A percentile compares a stretch with the other conserved stretches of the same genome.
Conservation (phyloP, 2,329 filamentous ascomycete genomes). For the Canariomyces notabilis region DNA sequence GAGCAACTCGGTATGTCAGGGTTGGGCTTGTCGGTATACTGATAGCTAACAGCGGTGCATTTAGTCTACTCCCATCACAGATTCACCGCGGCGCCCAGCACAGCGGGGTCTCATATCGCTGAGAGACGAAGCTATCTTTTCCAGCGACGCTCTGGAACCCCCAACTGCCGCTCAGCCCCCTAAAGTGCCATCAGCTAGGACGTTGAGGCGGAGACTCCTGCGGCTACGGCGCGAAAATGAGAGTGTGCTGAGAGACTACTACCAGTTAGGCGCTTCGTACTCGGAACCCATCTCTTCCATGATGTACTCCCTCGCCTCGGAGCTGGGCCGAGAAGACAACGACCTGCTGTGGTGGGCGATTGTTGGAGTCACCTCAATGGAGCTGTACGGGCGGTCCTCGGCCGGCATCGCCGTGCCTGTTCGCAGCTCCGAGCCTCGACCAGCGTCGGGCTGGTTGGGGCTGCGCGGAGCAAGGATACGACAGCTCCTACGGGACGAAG, state of each 20-base stretch:
- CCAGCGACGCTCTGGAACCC: slow-evolving; percentile 46
- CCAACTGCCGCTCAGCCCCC: slow-evolving; percentile 55
- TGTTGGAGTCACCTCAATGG: slow-evolving; percentile 89
- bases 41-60: slow-evolving; percentile 36
- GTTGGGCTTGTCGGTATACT: slow-evolving; percentile 19
- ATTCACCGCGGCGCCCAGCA: slow-evolving; percentile 56
- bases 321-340: slow-evolving; percentile 93
- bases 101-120: slow-evolving; percentile 57
- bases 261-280: slow-evolving; percentile 81
- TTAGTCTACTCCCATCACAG: slow-evolving; percentile 61
- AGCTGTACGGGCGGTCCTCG: slow-evolving; percentile 82
- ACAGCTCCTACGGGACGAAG: slow-evolving; percentile 85
- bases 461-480: slow-evolving; percentile 78
- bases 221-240: slow-evolving; percentile 75
- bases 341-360: slow-evolving; percentile 93
- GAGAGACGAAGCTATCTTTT: slow-evolving; percentile 41
- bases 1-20: slow-evolving; percentile 72
- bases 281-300: slow-evolving; percentile 93
- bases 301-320: slow-evolving; percentile 89
- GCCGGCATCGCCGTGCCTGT: slow-evolving; percentile 66
- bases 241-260: slow-evolving; percentile 71
- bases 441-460: slow-evolving; percentile 70
- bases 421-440: slow-evolving; percentile 50
- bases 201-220: slow-evolving; percentile 67
- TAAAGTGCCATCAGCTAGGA: slow-evolving; percentile 63